Percentiles rank a stretch among this genome's conserved stretches.
Conservation (phyloP, 441 rosid species). For the Raphanus hybrid region DNA sequence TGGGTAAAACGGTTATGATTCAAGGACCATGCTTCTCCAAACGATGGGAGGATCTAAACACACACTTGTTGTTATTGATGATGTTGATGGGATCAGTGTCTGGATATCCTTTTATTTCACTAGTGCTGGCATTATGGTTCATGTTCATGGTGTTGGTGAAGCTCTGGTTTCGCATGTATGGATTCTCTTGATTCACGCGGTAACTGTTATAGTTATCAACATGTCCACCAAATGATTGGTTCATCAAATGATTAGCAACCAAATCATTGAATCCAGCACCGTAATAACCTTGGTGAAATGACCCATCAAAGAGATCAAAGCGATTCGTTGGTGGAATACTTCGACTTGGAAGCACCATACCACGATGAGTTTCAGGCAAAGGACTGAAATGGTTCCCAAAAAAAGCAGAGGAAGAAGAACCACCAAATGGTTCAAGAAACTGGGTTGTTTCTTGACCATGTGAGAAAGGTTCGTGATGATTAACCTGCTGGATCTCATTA, state of each 20-base stretch:
- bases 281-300: neutral
- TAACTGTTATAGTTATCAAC: neutral
- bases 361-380: conserved; percentile 6
- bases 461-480: neutral
- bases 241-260: conserved; percentile 9
- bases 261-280: conserved; percentile 26
- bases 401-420: neutral
- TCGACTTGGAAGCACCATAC: conserved; percentile 6
- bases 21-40: conserved; percentile 11
- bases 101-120: conserved; percentile 21
- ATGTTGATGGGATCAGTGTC: neutral
- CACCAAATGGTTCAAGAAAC: conserved; percentile 15
- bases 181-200: conserved; percentile 9
- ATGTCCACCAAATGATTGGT: neutral
- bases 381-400: neutral
- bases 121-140: neutral
- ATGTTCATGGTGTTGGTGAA: conserved; percentile 11
- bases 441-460: conserved; percentile 23
- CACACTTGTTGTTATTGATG: neutral
- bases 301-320: neutral
- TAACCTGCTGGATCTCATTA: conserved; percentile 3
- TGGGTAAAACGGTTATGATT: neutral
- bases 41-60: neutral
- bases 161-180: conserved; percentile 11
- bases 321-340: conserved; percentile 6